Conservation (phyloP, 2,329 filamentous ascomycete genomes). For the Fusarium nematophilum region DNA sequence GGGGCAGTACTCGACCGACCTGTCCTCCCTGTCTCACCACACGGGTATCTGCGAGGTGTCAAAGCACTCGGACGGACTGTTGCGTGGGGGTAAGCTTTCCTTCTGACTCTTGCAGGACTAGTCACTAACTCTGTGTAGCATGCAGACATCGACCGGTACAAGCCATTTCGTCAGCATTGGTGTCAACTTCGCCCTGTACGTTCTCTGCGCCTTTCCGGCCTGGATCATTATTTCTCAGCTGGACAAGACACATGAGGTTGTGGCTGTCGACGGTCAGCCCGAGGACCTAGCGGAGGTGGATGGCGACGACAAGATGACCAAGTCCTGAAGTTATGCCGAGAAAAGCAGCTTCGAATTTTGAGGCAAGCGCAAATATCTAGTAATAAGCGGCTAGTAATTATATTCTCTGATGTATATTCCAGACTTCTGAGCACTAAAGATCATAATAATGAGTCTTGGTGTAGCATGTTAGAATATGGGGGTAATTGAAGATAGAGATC, state of each 20-base stretch:
- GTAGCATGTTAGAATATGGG: too few species aligned
- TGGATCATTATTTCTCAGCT: slow-evolving; percentile 8
- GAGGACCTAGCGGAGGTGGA: too few species aligned
- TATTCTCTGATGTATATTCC: too few species aligned
- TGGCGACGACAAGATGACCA: too few species aligned
- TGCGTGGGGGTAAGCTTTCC: slow-evolving; percentile 8
- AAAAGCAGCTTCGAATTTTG: too few species aligned
- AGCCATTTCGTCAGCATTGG: slow-evolving; percentile 16
- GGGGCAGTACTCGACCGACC: slow-evolving; percentile 13
- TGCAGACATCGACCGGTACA: slow-evolving; percentile 5
- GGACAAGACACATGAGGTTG: slow-evolving; percentile 5
- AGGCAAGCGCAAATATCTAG: too few species aligned
- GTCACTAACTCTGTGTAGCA: background rate
- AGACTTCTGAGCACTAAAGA: too few species aligned
- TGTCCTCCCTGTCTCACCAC: slow-evolving; percentile 9
- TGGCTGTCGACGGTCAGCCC: too few species aligned
- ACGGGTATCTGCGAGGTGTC: slow-evolving; percentile 6
- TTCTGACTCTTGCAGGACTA: background rate
- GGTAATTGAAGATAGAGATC: too few species aligned
- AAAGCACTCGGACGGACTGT: slow-evolving; percentile 10
- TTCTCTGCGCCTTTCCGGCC: slow-evolving; percentile 4
- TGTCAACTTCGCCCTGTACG: slow-evolving; percentile 2
- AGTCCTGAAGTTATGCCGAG: too few species aligned
- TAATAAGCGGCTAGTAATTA: too few species aligned
- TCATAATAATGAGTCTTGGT: too few species aligned